Percentiles rank a stretch among this genome's conserved stretches.
Evolutionary conservation across 2,329 filamentous ascomycete species (phyloP).

Genomic region (Aureobasidium subglaciale): DNA sequence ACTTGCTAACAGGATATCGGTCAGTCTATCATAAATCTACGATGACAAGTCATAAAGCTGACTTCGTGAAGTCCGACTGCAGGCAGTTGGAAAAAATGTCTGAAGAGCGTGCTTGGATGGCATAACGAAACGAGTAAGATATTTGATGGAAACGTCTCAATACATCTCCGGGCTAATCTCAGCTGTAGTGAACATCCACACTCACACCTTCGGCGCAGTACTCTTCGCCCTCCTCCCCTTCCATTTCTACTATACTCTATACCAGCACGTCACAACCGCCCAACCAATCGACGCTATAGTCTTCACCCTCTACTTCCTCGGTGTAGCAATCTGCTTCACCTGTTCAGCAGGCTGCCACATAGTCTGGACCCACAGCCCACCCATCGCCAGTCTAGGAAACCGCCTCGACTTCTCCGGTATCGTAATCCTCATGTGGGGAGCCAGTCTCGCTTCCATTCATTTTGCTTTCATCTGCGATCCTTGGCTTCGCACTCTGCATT

Average conservation of each 20-base stretch:
- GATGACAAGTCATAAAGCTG: neutral
- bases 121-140: slow-evolving; percentile 16
- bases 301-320: slow-evolving; percentile 17
- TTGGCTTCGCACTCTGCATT: slow-evolving; percentile 12
- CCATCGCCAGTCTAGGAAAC: slow-evolving; percentile 16
- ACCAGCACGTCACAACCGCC: neutral
- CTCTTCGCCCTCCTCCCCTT: slow-evolving; percentile 16
- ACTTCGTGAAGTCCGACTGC: neutral
- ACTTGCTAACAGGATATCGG: slow-evolving; percentile 15
- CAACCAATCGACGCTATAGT: slow-evolving; percentile 14
- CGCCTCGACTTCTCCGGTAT: slow-evolving; percentile 18
- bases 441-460: slow-evolving; percentile 18
- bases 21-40: neutral
- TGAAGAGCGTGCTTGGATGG: slow-evolving; percentile 6
- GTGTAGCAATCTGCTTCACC: slow-evolving; percentile 18
- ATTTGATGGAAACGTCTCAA: too few species aligned
- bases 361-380: slow-evolving; percentile 16
- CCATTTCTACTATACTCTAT: slow-evolving; percentile 16
- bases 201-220: slow-evolving; percentile 15
- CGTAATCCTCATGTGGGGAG: slow-evolving; percentile 19
- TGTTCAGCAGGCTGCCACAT: slow-evolving; percentile 19
- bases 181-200: slow-evolving; percentile 19
- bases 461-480: slow-evolving; percentile 18
- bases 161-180: neutral
- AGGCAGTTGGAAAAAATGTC: neutral